Evolutionary conservation across 805 yeast species (phyloP), one percentile per base, ranked within the genome.

Genomic region (Candida railenensis): DNA sequence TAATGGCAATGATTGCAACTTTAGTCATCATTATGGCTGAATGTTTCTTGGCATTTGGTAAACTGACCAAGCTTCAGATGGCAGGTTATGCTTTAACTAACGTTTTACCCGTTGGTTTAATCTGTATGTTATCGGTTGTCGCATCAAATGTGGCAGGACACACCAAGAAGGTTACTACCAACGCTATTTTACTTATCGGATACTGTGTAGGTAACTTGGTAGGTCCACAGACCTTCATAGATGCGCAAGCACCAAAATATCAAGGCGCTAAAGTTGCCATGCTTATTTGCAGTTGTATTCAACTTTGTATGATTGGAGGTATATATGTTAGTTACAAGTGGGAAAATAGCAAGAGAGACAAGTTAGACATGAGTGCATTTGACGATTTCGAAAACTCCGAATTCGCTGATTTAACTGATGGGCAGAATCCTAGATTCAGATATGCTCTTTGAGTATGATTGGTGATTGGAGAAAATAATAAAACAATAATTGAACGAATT

Each of bases 331-430:
- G 30, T 25, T 25, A 25, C 30, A 25, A 11, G 30, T 40, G 37
- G 36, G 52, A 46, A 28, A 56, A 56, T 46, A 54, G 50, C 34
- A 43, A 49, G 38, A 49, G 34, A 36, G 48, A 44, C 62, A 44
- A 2, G 63, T 8, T 42, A 4, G 22, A 54, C 38, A 46, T 58
- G 40, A 46, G 39, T 9, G 55, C 56, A 3, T 59, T 52, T 19
- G 52, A 50, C 40, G 48, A 55, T 21, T 47, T 56, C 28, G 72
- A 66, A 37, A 67, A 71, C 49, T 49, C 56, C 33, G 77, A 71
- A 48, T 74, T 73, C 56, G 71, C 74, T 14, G 79, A 75, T 50
- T 54, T 72, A 55, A 76, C 80, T n/a, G 80, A 75, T 47, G 55
- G 58, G 43, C 68, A 73, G 49, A 73, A 65, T 47, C 63, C 62